phyloP scores from a whole-genome alignment of 495 filamentous ascomycete genomes.

The Cairneyella variabilis region DNA sequence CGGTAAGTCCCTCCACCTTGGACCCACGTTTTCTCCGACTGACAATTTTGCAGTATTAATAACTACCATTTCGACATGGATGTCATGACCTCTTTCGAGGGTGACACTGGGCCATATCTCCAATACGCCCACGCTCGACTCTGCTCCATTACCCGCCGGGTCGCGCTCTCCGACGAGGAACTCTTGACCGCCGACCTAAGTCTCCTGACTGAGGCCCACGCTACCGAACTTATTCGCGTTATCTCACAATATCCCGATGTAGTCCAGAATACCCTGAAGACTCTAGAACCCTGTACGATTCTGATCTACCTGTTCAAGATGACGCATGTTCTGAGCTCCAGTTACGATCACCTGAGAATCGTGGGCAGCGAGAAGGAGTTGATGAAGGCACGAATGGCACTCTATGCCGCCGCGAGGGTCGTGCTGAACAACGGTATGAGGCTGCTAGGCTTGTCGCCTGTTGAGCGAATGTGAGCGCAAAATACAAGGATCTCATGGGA shows the following conservation, averaged over 20 bases:
- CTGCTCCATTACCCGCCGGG: conserved; percentile 55
- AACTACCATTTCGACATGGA: conserved; percentile 63
- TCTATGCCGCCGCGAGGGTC: conserved; percentile 75
- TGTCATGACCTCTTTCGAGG: conserved; percentile 66
- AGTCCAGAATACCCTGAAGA: conserved; percentile 58
- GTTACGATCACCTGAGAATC: conserved; percentile 78
- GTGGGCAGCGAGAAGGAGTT: conserved; percentile 67
- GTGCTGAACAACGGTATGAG: conserved; percentile 84
- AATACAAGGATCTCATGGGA: too few species aligned
- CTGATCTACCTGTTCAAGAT: conserved; percentile 84
- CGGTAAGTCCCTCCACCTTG: conserved; percentile 34
- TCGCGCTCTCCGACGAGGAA: conserved; percentile 47
- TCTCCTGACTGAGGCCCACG: conserved; percentile 56
- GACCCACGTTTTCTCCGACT: neutral
- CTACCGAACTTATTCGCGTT: conserved; percentile 55
- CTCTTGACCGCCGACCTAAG: conserved; percentile 52
- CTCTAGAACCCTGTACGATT: conserved; percentile 62
- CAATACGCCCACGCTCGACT: conserved; percentile 67
- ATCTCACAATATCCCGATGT: conserved; percentile 64
- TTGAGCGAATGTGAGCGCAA: conserved; percentile 49
- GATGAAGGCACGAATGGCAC: conserved; percentile 73
- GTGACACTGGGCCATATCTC: conserved; percentile 66
- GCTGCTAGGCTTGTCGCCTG: conserved; percentile 73
- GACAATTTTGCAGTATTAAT: conserved; percentile 42
- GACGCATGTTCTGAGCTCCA: conserved; percentile 79